Base-by-base conservation (phyloP, 345 rosid species). In the Linum tenue region DNA sequence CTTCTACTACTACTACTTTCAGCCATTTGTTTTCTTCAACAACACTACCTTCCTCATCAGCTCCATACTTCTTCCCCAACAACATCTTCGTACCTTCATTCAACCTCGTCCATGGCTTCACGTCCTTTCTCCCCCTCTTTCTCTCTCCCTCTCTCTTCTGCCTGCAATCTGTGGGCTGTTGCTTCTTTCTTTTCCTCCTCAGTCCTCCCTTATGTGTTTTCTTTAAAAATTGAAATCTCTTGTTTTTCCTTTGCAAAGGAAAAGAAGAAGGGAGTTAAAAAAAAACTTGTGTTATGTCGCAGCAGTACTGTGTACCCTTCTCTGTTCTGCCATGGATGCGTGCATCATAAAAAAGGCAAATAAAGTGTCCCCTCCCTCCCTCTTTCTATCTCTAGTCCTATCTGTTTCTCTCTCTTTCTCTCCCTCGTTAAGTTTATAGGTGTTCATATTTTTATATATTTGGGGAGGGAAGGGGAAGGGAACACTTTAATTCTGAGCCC, bases 251-350 rank as follows among this genome's bases (percentile, higher is more conserved):
- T 59, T 66, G 60, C 63, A 48, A 48, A 48, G 10, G 1, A 5
- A 5, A 11, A 1, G 50, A 3, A 43, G 10, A 43, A 43, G 10
- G 50, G 10, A 48, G 14, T 9, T 12, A 48, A 48, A 48, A 48
- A 15, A 48, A 48, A 48, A 48, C 69, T 50, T 60, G 62, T 63
- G 68, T 42, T 73, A 56, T 61, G 69, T 53, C 67, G 67, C 51
- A 68, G 72, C 71, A 74, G 79, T 56, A 61, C 60, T 59, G 67
- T 75, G 76, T 69, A 72, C 56, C 74, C 60, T 39, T 73, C 68
- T 65, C 68, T 71, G 73, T 71, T 71, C 76, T 73, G 77, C 78
- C 78, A 75, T 67, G 81, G 80, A 77, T 79, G 83, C 86, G 86
- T 82, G 78, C 75, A 82, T 77, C 82, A 71, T 79, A 65, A 77